Percentiles rank a stretch among this genome's conserved stretches.
Conservation (phyloP, 2,329 filamentous ascomycete species). For the Sphaceloma murrayae region DNA sequence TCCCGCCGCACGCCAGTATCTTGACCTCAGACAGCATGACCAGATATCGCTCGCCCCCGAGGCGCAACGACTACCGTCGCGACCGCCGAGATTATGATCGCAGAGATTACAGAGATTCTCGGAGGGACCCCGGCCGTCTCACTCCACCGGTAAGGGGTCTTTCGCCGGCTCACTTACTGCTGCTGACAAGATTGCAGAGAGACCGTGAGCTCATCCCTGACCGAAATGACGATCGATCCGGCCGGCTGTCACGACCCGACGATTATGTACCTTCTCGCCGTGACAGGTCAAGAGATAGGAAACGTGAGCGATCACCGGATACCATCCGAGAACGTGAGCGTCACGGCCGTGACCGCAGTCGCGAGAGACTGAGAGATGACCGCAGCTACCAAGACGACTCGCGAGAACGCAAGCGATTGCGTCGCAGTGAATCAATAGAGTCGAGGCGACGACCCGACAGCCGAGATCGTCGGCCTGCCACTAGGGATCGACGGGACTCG, state of each 20-base stretch:
- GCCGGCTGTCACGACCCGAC: conserved; percentile 13
- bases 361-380: conserved; percentile 59
- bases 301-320: conserved; percentile 46
- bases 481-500: conserved; percentile 27
- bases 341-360: conserved; percentile 35
- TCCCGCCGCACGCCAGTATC: too few relatives aligned
- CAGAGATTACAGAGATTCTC: conserved; percentile 49
- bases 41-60: conserved; percentile 5
- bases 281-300: conserved; percentile 56
- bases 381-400: conserved; percentile 71
- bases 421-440: conserved; percentile 63
- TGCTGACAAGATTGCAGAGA: conserved; percentile 38
- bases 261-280: conserved; percentile 39
- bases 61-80: conserved; percentile 19
- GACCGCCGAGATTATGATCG: conserved; percentile 29
- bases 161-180: conserved; percentile 34
- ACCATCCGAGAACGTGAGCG: conserved; percentile 36
- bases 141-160: conserved; percentile 15
- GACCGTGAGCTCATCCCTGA: conserved; percentile 54
- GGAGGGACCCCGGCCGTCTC: conserved; percentile 13
- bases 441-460: conserved; percentile 55
- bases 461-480: conserved; percentile 45
- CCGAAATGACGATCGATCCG: conserved; percentile 51
- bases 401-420: conserved; percentile 53
- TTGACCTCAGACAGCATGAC: neutral